Evolutionary conservation across 768 basidiomycete genomes (phyloP).

Genomic region (Leccinellum luteum): DNA sequence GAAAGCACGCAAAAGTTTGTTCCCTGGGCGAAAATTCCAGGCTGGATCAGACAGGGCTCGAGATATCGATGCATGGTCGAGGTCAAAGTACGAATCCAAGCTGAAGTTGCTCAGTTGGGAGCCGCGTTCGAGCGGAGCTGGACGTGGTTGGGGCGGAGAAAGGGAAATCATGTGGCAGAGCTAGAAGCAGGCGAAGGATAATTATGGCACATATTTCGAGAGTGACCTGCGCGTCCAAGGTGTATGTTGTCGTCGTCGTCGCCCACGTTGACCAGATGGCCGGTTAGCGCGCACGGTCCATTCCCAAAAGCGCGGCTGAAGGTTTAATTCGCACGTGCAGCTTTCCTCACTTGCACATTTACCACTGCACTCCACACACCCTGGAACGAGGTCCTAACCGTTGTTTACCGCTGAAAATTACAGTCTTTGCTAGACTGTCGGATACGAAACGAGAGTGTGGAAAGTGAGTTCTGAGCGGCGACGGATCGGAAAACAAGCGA

Average conservation of each 20-base stretch:
- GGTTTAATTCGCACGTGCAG: slow-evolving; percentile 34
- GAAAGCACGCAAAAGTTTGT: no score
- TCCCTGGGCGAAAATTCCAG: neutral
- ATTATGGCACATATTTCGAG: slow-evolving; percentile 25
- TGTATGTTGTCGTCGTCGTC: slow-evolving; percentile 20
- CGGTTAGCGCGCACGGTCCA: slow-evolving; percentile 25
- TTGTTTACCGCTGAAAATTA: slow-evolving; percentile 6
- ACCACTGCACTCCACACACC: slow-evolving; percentile 24
- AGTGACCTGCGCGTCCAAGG: neutral
- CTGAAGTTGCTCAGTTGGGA: neutral
- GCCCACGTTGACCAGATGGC: slow-evolving; percentile 11
- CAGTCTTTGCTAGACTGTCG: slow-evolving; percentile 5
- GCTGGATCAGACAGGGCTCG: neutral
- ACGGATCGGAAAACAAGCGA: slow-evolving; percentile 36
- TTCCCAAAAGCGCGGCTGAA: slow-evolving; percentile 25
- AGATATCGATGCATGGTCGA: neutral
- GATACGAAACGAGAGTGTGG: slow-evolving; percentile 12
- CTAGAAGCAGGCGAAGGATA: slow-evolving; percentile 17
- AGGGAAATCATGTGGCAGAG: slow-evolving; percentile 24
- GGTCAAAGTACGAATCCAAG: neutral
- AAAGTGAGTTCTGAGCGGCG: slow-evolving; percentile 35
- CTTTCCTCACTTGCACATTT: slow-evolving; percentile 25
- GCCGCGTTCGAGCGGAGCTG: slow-evolving; percentile 37
- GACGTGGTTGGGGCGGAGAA: slow-evolving; percentile 35
- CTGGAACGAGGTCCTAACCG: slow-evolving; percentile 7